Percentiles rank a stretch among this genome's conserved stretches.
Conservation (phyloP, 108 stramenopile species). For the Skeletonema costatum region DNA sequence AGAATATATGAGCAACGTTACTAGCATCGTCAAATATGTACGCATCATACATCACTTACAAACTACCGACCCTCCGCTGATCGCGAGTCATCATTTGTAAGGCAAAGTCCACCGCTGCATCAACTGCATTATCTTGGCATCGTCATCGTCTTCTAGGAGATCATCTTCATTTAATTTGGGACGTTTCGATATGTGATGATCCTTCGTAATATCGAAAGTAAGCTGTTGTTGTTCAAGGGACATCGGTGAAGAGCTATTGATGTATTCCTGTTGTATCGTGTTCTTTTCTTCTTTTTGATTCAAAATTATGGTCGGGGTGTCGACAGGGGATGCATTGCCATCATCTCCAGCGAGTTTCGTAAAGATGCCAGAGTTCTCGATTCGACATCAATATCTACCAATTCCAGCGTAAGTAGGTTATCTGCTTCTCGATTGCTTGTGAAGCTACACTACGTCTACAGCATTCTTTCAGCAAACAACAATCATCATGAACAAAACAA, state of each 20-base stretch:
- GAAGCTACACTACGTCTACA: background rate
- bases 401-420: background rate
- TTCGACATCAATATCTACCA: background rate
- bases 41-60: too few relatives aligned
- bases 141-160: slow-evolving; percentile 2
- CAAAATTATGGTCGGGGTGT: background rate
- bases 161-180: background rate
- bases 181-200: slow-evolving; percentile 5
- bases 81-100: slow-evolving; percentile 13
- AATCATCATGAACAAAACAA: background rate
- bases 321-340: too few relatives aligned
- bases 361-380: background rate
- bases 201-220: background rate
- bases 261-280: background rate
- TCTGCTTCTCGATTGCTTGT: too few relatives aligned
- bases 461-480: background rate
- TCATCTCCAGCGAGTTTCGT: too few relatives aligned
- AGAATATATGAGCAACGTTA: too few relatives aligned
- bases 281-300: background rate
- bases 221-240: background rate
- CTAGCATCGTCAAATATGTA: too few relatives aligned
- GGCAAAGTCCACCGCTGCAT: slow-evolving; percentile 33
- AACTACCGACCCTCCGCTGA: background rate
- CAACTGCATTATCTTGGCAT: slow-evolving; percentile 11
- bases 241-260: background rate